These are phyloP conservation scores for Cucumis melo DNA, from an alignment of 306 rosid genomes.

Conservation along the genomic window DNA sequence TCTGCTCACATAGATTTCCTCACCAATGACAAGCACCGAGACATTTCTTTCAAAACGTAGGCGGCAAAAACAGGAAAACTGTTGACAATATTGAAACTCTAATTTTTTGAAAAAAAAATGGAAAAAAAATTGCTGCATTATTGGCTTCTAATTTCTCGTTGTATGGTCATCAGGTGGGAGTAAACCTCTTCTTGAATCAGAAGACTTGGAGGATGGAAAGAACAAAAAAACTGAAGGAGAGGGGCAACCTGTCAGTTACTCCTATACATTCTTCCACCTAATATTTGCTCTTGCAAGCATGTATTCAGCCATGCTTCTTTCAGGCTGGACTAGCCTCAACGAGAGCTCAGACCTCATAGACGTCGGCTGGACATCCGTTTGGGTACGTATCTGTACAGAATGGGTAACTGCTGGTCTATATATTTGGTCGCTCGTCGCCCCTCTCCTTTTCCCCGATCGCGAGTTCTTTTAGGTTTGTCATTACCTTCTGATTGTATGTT, in stretches of 20 bases:
- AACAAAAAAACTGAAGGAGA: constrained; percentile 45
- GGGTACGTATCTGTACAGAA: constrained; percentile 85
- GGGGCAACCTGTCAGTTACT: constrained; percentile 60
- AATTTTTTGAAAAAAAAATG: no score
- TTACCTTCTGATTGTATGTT: background rate
- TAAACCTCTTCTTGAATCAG: constrained; percentile 57
- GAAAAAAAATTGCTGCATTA: background rate
- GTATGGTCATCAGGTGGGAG: constrained; percentile 31
- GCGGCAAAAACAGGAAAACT: background rate
- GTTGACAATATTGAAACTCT: background rate
- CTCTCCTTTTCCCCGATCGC: constrained; percentile 56
- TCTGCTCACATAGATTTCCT: background rate
- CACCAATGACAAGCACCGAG: background rate
- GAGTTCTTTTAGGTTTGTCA: constrained; percentile 40
- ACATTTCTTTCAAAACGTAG: no score
- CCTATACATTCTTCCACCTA: constrained; percentile 83
- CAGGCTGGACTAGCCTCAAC: constrained; percentile 74
- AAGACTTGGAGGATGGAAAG: constrained; percentile 68
- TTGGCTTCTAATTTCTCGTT: background rate
- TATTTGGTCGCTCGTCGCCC: constrained; percentile 75
- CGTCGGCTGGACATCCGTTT: constrained; percentile 95
- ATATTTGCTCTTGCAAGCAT: constrained; percentile 92
- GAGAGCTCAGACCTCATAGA: constrained; percentile 76
- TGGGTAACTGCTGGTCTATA: constrained; percentile 79
- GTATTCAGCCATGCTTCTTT: constrained; percentile 96